Conservation (phyloP, 106 monocot genomes). For the Acanthochlamys bracteata region DNA sequence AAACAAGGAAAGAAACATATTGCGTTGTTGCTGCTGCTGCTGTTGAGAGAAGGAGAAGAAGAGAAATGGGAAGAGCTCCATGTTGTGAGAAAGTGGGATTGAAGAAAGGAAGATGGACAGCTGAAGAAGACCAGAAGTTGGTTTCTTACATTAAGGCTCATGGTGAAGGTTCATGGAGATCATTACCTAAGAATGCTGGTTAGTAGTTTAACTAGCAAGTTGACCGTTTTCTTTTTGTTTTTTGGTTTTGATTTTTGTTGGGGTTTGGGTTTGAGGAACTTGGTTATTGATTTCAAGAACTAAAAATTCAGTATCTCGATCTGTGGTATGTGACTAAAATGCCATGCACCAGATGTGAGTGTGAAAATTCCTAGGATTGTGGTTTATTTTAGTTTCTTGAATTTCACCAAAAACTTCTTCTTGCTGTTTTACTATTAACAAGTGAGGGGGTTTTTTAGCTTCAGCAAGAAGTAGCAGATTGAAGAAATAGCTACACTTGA, state of each 20-base stretch:
- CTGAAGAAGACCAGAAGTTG: constrained; percentile 48
- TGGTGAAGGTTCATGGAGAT: constrained; percentile 64
- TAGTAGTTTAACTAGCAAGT: background rate
- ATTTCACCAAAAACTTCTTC: too few relatives aligned
- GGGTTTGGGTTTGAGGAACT: background rate
- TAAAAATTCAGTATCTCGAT: too few relatives aligned
- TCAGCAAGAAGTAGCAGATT: too few relatives aligned
- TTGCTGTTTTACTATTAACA: too few relatives aligned
- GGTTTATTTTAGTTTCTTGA: too few relatives aligned
- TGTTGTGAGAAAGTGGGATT: constrained; percentile 61
- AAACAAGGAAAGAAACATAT: too few relatives aligned
- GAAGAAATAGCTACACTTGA: too few relatives aligned
- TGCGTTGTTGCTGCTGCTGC: too few relatives aligned
- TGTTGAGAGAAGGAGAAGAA: background rate
- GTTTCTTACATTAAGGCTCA: constrained; percentile 25
- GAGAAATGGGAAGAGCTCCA: constrained; percentile 52
- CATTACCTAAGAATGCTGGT: constrained; percentile 66
- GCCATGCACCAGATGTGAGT: too few relatives aligned
- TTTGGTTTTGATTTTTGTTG: background rate
- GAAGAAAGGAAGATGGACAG: constrained; percentile 57
- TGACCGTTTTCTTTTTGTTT: background rate
- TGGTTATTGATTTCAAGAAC: background rate
- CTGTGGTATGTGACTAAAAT: too few relatives aligned
- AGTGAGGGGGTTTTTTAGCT: too few relatives aligned
- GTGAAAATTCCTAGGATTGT: too few relatives aligned